Base-by-base conservation (phyloP, 805 yeast species). In the Candida ulmi region DNA sequence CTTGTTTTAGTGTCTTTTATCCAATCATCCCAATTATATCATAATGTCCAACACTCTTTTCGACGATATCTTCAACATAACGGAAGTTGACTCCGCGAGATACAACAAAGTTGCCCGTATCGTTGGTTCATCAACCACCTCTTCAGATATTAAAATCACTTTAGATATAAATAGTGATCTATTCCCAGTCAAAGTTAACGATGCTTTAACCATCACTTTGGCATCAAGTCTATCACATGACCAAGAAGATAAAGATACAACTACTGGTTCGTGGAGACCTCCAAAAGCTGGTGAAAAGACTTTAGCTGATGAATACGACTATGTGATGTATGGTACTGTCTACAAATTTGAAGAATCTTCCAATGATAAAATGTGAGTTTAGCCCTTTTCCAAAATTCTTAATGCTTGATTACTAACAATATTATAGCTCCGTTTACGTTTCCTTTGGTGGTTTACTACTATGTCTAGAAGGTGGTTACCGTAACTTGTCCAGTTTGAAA, bases 281-380 rank as follows among this genome's bases (percentile, higher is more conserved):
- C 95, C 96, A 33, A 84, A 76, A 62, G 74, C 84, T 11, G 85
- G 82, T 43, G 96, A 88, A 51, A 76, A 83, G 57, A 76, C 95
- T 6, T 72, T 91, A 54, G 96, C 96, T 50, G 97, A 91, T 61
- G 98, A 93, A 58, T 91, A 88, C 68, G 98, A 91, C 62, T 93
- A 93, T 55, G 98, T 93, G 49, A 91, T 93, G 98, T 80, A 90
- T 61, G 99, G 99, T 39, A 88, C 96, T 7, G 95, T 93, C 34
- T 93, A 93, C 71, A 90, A 91, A 62, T 93, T 93, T 58, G 96
- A 91, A 61, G 99, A 93, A 66, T 77, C 82, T 46, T 69, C 72
- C 32, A 76, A 76, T 48, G 77, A 72, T 46, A 66, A 68, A 50
- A 68, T 70, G 57, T 63, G 37, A 44, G 67, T 47, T 17, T 2